Base-by-base conservation (phyloP, 2,329 filamentous ascomycete genomes). In the Epichloe amarillans region DNA sequence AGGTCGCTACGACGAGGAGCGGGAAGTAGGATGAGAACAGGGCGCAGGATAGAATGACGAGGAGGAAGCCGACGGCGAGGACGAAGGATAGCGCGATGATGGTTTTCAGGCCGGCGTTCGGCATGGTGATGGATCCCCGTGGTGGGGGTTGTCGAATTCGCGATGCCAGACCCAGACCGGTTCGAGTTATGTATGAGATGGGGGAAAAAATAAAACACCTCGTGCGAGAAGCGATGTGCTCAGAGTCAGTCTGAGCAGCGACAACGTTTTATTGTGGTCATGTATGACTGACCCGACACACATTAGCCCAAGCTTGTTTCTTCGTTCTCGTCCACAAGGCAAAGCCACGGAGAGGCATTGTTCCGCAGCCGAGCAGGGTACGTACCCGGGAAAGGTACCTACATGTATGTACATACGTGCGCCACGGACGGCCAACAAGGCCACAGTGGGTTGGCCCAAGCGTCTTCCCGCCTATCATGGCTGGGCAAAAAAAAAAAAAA, bases 21-120 rank as follows among this genome's bases (percentile, higher is more conserved):
- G 93, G 89, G 62, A 93, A 88, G 80, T 95, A 98, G 70, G 88
- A 88, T 66, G 91, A 80, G 79, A 86, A 98, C 59, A 98, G 82
- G 47, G 93, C 93, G 66, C 90, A 95, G 56, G 90, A 96, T 62
- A 98, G 86, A 70, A 98, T 98, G 60, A 97, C 93, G 60, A 98
- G 88, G 62, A 98, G 87, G 74, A 98, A 98, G 62, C 93, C 93
- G 62, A 98, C 93, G 61, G 93, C 93, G 58, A 98, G 88, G 66
- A 98, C 93, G 72, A 98, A 98, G 66, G 93, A 97, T 61, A 98
- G 86, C 57, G 88, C 88, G 70, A 98, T 98, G 72, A 98, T 98
- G 60, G 93, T 98, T 74, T 96, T 97, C 64, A 98, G 83, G 67
- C 93, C 93, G 61, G 93, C 89, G 75, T 87, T 80, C 72, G 77